Base-by-base conservation (phyloP, 257 asterid species). In the Solanum chiquidenum region DNA sequence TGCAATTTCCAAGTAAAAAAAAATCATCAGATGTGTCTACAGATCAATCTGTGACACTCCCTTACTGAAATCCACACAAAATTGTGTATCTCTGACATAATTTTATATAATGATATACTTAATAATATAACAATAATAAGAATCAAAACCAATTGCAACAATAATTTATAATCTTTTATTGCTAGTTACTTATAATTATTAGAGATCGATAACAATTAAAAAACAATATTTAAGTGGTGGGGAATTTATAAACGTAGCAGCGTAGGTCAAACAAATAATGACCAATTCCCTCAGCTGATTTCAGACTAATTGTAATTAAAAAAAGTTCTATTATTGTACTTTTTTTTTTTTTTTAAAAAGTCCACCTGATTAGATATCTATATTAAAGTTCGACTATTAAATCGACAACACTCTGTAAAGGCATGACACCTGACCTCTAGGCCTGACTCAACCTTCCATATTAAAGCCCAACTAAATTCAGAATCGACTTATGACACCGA, bases 231-330 rank as follows among this genome's bases (percentile, higher is more conserved):
- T 73, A 34, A 73, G 49, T 12, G 80, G 80, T 73, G 49, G 1
- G 18, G 80, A 21, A 80, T 7, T 40, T 80, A 46, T 29, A 80
- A 80, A 46, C 68, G 85, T 46, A 44, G 29, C 20, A n/a, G 13
- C 12, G 85, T 29, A 29, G n/a, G 85, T 46, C 6, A 80, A 80
- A 29, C 85, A 72, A 79, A 80, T 80, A 80, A 80, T 80, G 42
- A 66, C 11, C 80, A 33, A 85, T 25, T 62, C 60, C 58, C 79
- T 66, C 14, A 44, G 80, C 20, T 62, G 38, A 69, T 85, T 35
- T 40, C 40, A 62, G 71, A n/a, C 71, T 10, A 38, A 38, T 35
- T 84, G 86, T 55, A 58, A 55, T 84, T 84, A 25, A 66, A 7
- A 38, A 66, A 38, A 13, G 11, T 62, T 38, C 20, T 64, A 85